A percentile compares a stretch with the other conserved stretches of the same genome.
phyloP scores from a whole-genome alignment of 345 rosid genomes.

The Ailanthus altissimus region DNA sequence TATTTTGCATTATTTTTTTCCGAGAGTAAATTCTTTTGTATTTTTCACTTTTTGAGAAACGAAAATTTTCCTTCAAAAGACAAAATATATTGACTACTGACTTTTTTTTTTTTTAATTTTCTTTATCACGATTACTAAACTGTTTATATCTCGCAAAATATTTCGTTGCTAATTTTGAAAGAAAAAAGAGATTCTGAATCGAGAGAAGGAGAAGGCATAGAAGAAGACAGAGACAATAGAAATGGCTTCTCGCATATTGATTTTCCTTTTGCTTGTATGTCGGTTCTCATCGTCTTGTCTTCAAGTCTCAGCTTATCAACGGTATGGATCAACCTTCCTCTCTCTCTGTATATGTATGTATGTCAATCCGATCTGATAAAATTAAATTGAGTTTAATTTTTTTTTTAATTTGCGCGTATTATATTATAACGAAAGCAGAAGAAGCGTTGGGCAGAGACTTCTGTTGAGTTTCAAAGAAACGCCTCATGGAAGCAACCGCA shows the following conservation, averaged over 20 bases:
- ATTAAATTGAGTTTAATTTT: background rate
- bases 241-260: background rate
- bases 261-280: background rate
- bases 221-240: background rate
- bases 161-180: too few species aligned
- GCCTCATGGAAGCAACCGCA: conserved; percentile 57
- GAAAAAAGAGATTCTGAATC: too few species aligned
- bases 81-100: too few species aligned
- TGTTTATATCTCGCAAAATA: too few species aligned
- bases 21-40: too few species aligned
- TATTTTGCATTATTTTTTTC: too few species aligned
- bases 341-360: background rate
- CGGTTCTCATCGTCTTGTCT: background rate
- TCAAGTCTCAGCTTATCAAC: conserved; percentile 13
- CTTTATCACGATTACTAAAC: too few species aligned
- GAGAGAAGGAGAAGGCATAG: background rate
- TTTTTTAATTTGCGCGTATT: conserved; percentile 1
- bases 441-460: conserved; percentile 40
- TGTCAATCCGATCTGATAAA: background rate
- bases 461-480: conserved; percentile 71
- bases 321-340: background rate
- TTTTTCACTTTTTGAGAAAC: too few species aligned
- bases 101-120: too few species aligned
- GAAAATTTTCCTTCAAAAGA: too few species aligned
- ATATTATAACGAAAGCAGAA: conserved; percentile 25